Evolutionary conservation across 2,329 filamentous ascomycete species (phyloP).

Genomic region (Talaromyces sp.): DNA sequence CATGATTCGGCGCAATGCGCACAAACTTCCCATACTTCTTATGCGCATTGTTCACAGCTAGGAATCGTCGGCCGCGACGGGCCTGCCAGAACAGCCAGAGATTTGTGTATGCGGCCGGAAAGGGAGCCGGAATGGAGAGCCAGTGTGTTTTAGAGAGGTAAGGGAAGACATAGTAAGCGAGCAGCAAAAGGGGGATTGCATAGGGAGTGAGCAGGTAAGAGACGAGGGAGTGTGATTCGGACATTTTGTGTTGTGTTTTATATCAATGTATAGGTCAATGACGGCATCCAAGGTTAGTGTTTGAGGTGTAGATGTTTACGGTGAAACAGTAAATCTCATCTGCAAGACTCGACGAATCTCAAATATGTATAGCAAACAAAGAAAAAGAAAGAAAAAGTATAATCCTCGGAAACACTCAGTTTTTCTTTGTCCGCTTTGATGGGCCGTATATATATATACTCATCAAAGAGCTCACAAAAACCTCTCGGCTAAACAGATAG

Average conservation of each 20-base stretch:
- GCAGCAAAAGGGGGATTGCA: slow-evolving; percentile 47
- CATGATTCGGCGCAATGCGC: slow-evolving; percentile 77
- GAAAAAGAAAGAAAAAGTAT: not conserved
- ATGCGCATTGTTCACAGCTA: slow-evolving; percentile 67
- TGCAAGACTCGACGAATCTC: not conserved
- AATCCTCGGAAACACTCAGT: not conserved
- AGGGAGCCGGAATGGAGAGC: slow-evolving; percentile 50
- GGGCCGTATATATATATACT: not conserved
- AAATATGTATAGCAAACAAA: not conserved
- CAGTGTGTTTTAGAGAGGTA: slow-evolving; percentile 57
- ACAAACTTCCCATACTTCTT: slow-evolving; percentile 75
- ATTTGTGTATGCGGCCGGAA: slow-evolving; percentile 65
- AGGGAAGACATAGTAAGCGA: slow-evolving; percentile 57
- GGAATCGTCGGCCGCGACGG: slow-evolving; percentile 64
- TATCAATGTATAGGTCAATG: not conserved
- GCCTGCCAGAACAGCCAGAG: slow-evolving; percentile 71
- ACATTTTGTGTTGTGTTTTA: not conserved
- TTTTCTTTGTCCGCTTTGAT: not conserved
- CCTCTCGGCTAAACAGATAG: not conserved
- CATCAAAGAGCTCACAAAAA: not conserved
- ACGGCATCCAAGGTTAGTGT: not conserved
- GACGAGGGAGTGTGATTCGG: slow-evolving; percentile 6
- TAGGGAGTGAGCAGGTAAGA: slow-evolving; percentile 32
- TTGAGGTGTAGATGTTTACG: not conserved
- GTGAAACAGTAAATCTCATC: not conserved